Conservation (phyloP, 257 asterid species). For the Cynanchum wilfordii region DNA sequence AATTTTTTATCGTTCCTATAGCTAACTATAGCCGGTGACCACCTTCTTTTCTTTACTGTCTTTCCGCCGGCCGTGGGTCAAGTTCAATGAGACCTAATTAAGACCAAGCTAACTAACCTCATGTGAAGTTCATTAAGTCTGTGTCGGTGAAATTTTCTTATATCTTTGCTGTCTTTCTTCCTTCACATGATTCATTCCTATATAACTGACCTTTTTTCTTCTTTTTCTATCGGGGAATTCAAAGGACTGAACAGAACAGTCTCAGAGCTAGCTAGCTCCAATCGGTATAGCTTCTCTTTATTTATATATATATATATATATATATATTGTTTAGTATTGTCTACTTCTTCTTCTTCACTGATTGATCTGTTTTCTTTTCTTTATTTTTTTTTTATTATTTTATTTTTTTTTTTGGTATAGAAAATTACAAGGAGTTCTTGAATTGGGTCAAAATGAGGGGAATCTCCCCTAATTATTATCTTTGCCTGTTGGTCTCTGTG, state of each 20-base stretch:
- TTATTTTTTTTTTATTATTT: too few relatives aligned
- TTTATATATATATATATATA: too few relatives aligned
- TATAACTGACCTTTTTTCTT: not conserved
- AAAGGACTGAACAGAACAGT: too few relatives aligned
- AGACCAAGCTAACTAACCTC: slow-evolving; percentile 25
- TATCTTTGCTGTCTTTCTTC: not conserved
- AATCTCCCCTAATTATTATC: slow-evolving; percentile 11
- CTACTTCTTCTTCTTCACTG: too few relatives aligned
- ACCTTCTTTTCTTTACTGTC: slow-evolving; percentile 16
- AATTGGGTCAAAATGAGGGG: slow-evolving; percentile 3
- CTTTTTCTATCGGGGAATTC: too few relatives aligned
- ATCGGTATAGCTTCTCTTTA: too few relatives aligned
- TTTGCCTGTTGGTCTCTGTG: slow-evolving; percentile 25
- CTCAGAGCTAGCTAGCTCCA: too few relatives aligned
- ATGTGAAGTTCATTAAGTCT: slow-evolving; percentile 59
- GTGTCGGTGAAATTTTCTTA: slow-evolving; percentile 37
- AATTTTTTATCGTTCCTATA: not conserved
- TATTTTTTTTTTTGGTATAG: too few relatives aligned
- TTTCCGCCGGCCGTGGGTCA: slow-evolving; percentile 14
- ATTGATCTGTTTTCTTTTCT: too few relatives aligned
- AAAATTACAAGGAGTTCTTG: too few relatives aligned
- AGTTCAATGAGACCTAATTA: slow-evolving; percentile 44
- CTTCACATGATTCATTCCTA: slow-evolving; percentile 7
- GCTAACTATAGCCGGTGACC: slow-evolving; percentile 32
- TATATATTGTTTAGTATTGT: too few relatives aligned